Conservation (phyloP, 345 rosid species). For the Microcos paniculata region DNA sequence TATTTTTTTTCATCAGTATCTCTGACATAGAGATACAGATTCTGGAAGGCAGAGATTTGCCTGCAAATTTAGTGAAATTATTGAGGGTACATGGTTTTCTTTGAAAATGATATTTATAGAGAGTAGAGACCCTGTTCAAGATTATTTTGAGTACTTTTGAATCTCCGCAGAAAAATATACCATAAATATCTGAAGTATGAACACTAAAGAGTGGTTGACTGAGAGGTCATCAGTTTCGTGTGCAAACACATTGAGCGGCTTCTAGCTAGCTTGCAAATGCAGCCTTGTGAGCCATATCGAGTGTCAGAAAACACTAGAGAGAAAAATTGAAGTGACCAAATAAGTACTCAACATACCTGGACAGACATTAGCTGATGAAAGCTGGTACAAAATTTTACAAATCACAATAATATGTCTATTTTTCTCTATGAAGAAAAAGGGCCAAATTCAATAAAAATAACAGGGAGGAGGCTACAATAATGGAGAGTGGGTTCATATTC, state of each 20-base stretch:
- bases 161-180: neutral
- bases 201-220: neutral
- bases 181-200: neutral
- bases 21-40: neutral
- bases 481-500: neutral
- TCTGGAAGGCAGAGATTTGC: neutral
- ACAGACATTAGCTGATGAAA: neutral
- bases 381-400: neutral
- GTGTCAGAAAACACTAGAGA: neutral
- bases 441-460: too few species aligned
- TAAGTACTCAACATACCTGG: neutral
- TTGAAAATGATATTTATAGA: neutral
- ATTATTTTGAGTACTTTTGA: neutral
- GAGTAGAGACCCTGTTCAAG: neutral
- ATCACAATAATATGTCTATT: too few species aligned
- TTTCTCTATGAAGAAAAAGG: too few species aligned
- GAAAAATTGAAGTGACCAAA: neutral
- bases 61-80: neutral
- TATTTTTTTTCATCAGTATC: neutral
- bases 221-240: neutral
- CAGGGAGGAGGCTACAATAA: too few species aligned
- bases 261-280: neutral
- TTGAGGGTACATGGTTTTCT: neutral
- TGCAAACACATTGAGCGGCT: constrained; percentile 1
- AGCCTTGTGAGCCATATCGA: neutral